Base-by-base conservation (phyloP, 441 rosid species). In the Populus trichocarpa region DNA sequence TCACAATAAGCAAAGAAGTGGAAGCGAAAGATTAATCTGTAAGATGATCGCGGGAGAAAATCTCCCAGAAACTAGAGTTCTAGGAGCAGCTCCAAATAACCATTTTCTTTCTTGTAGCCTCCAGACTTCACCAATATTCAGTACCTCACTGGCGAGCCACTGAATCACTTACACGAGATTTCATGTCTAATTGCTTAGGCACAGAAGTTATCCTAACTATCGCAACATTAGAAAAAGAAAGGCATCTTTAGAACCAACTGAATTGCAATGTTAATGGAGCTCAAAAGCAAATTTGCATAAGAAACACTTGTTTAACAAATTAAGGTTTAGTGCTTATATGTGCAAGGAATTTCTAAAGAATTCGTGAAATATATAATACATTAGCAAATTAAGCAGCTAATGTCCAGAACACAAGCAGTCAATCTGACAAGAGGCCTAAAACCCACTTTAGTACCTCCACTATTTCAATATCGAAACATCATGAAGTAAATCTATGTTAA, bases 381-480 rank as follows among this genome's bases (percentile, higher is more conserved):
- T 30, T 30, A 30, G 32, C 32, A 30, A 30, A 30, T 30, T 66
- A 71, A 71, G 50, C 63, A 9, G 2, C 10, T 75, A 42, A 42
- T 30, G 25, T 33, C n/a, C 74, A 18, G 35, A 38, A 38, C 5
- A 25, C 64, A 65, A 40, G 61, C 77, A 20, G 33, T 57, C 9
- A 57, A 25, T 6, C 22, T 22, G 12, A 69, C 13, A 26, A 2
- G 71, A 79, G 85, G 82, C 79, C 83, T 81, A 85, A 82, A 84
- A 30, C 71, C 78, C 84, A 77, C 83, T 85, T 84, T 83, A 80
- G 86, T 18, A 70, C 82, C 86, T 61, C 70, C 66, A 53, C 16
- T 66, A 30, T 76, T 22, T 53, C 63, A 22, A 35, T 8, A 11
- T 46, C 32, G 9, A 70, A 73, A 75, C 72, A 28, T 53, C 23